Conservation (phyloP, 176 grass and related monocot species). For the Cenchrus purpureus region DNA sequence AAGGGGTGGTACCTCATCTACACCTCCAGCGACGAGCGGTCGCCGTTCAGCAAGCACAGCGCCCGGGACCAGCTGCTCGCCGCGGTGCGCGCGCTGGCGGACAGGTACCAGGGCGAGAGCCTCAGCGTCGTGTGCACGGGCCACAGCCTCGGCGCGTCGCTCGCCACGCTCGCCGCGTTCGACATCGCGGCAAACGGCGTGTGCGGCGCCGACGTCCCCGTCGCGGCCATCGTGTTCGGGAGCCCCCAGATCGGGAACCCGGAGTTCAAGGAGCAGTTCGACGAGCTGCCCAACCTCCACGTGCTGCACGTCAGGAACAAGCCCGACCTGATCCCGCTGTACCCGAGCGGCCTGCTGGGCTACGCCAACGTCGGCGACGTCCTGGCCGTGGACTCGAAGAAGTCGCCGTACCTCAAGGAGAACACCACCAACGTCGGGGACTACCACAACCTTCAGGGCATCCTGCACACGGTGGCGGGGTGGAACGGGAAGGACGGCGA, state of each 20-base stretch:
- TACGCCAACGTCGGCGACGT: constrained; percentile 54
- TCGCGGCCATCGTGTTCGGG: constrained; percentile 79
- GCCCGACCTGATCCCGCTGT: constrained; percentile 74
- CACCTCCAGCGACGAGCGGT: constrained; percentile 63
- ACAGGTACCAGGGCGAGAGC: constrained; percentile 53
- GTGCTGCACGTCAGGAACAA: constrained; percentile 75
- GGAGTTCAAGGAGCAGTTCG: constrained; percentile 69
- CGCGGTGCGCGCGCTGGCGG: constrained; percentile 62
- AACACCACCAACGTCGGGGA: constrained; percentile 57
- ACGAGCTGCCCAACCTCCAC: constrained; percentile 59
- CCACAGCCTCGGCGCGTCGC: constrained; percentile 83
- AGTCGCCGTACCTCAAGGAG: constrained; percentile 75
- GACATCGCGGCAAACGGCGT: constrained; percentile 76
- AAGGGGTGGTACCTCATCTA: constrained; percentile 87
- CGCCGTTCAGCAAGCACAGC: constrained; percentile 65
- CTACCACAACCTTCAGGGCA: constrained; percentile 95
- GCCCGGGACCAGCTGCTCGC: constrained; percentile 71
- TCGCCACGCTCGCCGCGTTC: constrained; percentile 75
- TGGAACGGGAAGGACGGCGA: constrained; percentile 67
- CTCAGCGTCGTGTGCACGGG: constrained; percentile 84
- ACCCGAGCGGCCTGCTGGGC: constrained; percentile 69
- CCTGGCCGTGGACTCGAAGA: constrained; percentile 59
- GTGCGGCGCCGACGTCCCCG: constrained; percentile 52
- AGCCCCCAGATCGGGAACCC: constrained; percentile 87
- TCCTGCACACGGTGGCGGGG: constrained; percentile 73